Evolutionary conservation across 2,329 filamentous ascomycete genomes (phyloP), one percentile per base, ranked within the genome.

Genomic region (Achaetomium macrosporum): DNA sequence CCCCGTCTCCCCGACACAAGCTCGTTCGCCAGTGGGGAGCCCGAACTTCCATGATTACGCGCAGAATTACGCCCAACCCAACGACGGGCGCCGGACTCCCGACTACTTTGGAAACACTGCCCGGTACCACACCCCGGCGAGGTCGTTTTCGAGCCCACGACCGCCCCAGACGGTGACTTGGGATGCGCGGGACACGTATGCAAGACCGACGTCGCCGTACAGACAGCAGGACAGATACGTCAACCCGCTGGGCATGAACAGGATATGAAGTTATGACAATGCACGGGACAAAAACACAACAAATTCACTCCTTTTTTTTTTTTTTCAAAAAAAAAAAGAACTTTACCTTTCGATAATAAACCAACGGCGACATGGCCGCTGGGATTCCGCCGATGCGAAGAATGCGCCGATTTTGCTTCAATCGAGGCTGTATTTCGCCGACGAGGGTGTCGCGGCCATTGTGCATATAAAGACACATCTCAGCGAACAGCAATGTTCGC

Each of bases 181-280:
- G 72, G 73, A 78, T 36, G 64, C 70, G 39, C 66, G 66, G 54
- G 65, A 73, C 37, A 71, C 69, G 2, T 74, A 73, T 57, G 67
- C 69, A 41, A 65, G 66, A 55, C 62, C 71, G 42, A 69, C 67
- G 2, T 73, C 71, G 56, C 66, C 68, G 40, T 64, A 54, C 46
- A 42, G 13, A 8, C 61, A 55, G 50, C 62, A 60, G 58, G 61
- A 57, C 56, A 49, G 61, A 44, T 68, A 72, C 49, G 73, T 78
- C 65, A 78, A 82, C 61, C 78, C 78, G 3, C 67, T 82, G 19
- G 75, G 71, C 50, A 79, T 82, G 76, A 81, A 82, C 65, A 71
- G 73, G 61, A 74, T 80, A 70, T 78, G 67, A 70, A 51, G 30
- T 48, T 25, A 54, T 13, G 39, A 57, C 47, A 47, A 54, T 15